Evolutionary conservation across 2,329 filamentous ascomycete genomes (phyloP), one percentile per base, ranked within the genome.

Genomic region (Penicillium capsulatum): DNA sequence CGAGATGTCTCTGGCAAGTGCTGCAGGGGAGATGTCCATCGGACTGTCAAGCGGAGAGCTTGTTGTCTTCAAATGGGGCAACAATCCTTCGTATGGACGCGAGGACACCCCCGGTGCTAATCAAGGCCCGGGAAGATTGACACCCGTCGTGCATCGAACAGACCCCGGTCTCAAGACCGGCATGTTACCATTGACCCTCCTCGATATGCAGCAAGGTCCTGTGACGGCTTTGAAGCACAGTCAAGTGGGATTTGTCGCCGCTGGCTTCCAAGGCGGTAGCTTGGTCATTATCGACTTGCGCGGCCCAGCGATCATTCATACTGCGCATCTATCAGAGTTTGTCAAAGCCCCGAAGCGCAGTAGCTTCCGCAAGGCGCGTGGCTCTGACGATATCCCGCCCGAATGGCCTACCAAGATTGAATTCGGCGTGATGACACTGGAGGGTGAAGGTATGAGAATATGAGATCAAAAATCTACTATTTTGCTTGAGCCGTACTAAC

Each of bases 371-470:
- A 64, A 69, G 69, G 75, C 73, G 41, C 76, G 72, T 17, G 69
- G 64, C 36, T 64, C 70, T 16, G 63, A 74, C 4, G 63, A 70
- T 3, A 60, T 69, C 1, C 71, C 73, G 36, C 60, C 70, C 33
- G 90, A 96, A 57, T 94, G 82, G 77, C 81, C 87, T 1, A 88
- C 87, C 0, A 75, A 72, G 19, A 80, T 97, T 17, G 87, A 96
- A 58, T 98, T 97, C 67, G 88, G 87, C 37, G 87, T 95, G 32
- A 83, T 98, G 81, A 94, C 86, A 3, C 69, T 96, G 3, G 92
- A 97, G 30, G 86, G 84, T n/a, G 91, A 97, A 58, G 81, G 72
- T 75, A 64, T 51, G 60, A 14, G 6, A 28, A n/a, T 6, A 7
- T 24, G 7, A 24, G 11, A 7, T 7, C 22, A 7, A 28, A n/a